These are phyloP conservation scores for Yueomyces sp. DNA, from an alignment of 805 yeast species.

Conservation along the genomic window DNA sequence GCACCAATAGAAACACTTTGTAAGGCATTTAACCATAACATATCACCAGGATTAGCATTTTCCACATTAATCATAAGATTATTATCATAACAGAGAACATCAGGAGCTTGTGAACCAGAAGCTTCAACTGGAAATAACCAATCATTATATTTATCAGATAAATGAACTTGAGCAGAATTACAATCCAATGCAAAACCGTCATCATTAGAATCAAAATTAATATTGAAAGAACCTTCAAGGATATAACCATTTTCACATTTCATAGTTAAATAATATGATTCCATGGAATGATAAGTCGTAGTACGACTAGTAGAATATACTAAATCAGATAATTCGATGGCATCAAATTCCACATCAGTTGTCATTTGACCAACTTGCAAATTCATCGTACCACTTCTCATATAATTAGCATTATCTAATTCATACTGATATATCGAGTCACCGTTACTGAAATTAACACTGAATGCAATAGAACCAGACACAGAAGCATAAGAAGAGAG, in stretches of 20 bases:
- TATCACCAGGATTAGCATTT: slow-evolving; percentile 15
- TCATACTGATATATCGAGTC: slow-evolving; percentile 22
- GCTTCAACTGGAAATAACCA: slow-evolving; percentile 21
- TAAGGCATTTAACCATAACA: slow-evolving; percentile 22
- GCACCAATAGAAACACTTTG: slow-evolving; percentile 15
- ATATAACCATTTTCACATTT: slow-evolving; percentile 20
- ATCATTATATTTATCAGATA: slow-evolving; percentile 22
- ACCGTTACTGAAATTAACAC: slow-evolving; percentile 24
- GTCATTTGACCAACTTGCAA: slow-evolving; percentile 16
- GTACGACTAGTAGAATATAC: slow-evolving; percentile 18
- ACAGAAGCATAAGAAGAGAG: slow-evolving; percentile 9
- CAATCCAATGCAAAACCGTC: slow-evolving; percentile 25
- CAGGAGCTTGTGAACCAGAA: slow-evolving; percentile 6
- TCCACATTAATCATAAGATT: slow-evolving; percentile 9
- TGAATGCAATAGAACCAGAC: slow-evolving; percentile 19
- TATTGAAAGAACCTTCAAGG: slow-evolving; percentile 16
- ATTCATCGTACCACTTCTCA: slow-evolving; percentile 17
- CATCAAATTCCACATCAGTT: slow-evolving; percentile 18
- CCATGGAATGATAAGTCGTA: slow-evolving; percentile 21
- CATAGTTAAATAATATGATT: slow-evolving; percentile 24
- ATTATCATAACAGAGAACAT: slow-evolving; percentile 14
- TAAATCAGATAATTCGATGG: slow-evolving; percentile 6
- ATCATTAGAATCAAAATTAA: slow-evolving; percentile 22
- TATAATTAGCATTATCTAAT: slow-evolving; percentile 20
- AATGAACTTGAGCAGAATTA: slow-evolving; percentile 11